Conservation (phyloP, 306 rosid genomes). For the Oxytropis ochrocephala region DNA sequence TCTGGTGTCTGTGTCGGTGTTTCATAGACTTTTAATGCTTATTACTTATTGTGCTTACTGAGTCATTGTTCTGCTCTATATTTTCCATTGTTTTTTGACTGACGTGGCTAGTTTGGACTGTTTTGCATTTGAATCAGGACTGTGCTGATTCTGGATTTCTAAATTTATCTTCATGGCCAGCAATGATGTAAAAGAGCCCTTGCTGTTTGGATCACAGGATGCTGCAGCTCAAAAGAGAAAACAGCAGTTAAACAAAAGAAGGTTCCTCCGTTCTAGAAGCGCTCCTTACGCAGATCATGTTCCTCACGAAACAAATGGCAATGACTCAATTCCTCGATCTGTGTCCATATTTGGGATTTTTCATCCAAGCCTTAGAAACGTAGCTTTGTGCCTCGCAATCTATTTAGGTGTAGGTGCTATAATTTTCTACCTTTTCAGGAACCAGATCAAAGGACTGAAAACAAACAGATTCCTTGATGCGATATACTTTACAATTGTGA, state of each 20-base stretch:
- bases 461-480: conserved; percentile 39
- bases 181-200: conserved; percentile 32
- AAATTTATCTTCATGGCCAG: conserved; percentile 39
- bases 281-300: conserved; percentile 36
- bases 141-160: conserved; percentile 3
- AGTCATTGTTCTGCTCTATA: background rate
- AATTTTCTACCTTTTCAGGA: conserved; percentile 33
- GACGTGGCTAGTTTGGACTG: background rate
- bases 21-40: background rate
- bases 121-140: conserved; percentile 23
- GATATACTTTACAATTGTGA: conserved; percentile 39
- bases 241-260: conserved; percentile 28
- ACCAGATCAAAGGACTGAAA: conserved; percentile 38
- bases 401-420: conserved; percentile 37
- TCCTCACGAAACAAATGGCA: background rate
- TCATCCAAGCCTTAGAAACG: conserved; percentile 31
- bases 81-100: background rate
- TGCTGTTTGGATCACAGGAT: conserved; percentile 19
- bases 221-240: conserved; percentile 18
- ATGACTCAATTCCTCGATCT: background rate
- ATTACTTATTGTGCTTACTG: background rate
- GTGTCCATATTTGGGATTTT: conserved; percentile 25
- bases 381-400: conserved; percentile 16
- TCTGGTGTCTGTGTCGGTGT: too few relatives aligned
- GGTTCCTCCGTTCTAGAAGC: conserved; percentile 39